Evolutionary conservation across 2,329 filamentous ascomycete species (phyloP).

Genomic region (Fusarium armeniacum): DNA sequence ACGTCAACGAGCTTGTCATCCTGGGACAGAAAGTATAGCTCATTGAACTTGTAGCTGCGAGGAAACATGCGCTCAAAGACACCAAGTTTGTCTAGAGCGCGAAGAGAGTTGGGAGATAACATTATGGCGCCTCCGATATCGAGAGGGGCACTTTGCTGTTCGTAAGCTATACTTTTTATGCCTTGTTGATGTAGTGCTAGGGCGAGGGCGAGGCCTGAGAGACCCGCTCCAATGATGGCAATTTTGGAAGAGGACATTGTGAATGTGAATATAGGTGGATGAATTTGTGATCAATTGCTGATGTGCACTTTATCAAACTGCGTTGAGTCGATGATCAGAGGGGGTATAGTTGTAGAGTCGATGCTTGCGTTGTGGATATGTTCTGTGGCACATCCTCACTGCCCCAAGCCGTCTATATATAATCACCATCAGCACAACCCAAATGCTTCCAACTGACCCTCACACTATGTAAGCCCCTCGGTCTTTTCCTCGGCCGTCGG

Average conservation of each 20-base stretch:
- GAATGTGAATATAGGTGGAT: fast-evolving
- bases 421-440: background rate
- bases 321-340: fast-evolving
- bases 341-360: fast-evolving
- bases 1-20: slow-evolving; percentile 54
- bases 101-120: slow-evolving; percentile 71
- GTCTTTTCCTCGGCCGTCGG: background rate
- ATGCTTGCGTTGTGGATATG: background rate
- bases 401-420: slow-evolving; percentile 20
- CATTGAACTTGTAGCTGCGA: slow-evolving; percentile 66
- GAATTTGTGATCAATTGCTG: fast-evolving
- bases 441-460: fast-evolving
- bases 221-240: slow-evolving; percentile 56
- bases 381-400: background rate
- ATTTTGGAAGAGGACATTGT: slow-evolving; percentile 39
- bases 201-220: slow-evolving; percentile 66
- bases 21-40: slow-evolving; percentile 61
- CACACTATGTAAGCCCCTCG: fast-evolving
- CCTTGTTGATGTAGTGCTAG: slow-evolving; percentile 66
- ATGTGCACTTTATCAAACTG: fast-evolving
- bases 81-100: slow-evolving; percentile 64
- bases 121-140: slow-evolving; percentile 69
- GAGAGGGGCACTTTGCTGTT: slow-evolving; percentile 60
- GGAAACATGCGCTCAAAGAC: slow-evolving; percentile 62
- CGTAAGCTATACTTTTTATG: slow-evolving; percentile 67